Percentiles rank a stretch among this genome's conserved stretches.
These are phyloP conservation scores for Musa beccarii DNA, from an alignment of 176 grass and related monocot species.

Conservation along the genomic window DNA sequence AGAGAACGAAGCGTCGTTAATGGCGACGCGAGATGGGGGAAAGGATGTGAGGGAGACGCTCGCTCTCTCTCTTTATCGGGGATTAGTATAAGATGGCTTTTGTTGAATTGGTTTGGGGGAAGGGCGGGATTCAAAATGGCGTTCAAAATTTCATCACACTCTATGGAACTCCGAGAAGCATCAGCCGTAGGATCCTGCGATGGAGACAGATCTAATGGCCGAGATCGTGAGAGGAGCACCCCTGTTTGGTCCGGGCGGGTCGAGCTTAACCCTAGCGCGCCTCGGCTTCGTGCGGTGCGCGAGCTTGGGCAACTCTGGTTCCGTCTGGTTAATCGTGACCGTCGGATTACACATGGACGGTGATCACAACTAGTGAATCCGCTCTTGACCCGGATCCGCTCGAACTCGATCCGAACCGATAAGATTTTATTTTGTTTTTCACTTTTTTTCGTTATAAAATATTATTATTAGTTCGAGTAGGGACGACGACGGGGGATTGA, in stretches of 20 bases:
- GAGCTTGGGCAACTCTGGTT: too few species aligned
- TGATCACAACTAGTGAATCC: too few species aligned
- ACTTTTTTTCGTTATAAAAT: too few species aligned
- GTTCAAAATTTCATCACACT: background rate
- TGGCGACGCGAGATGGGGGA: background rate
- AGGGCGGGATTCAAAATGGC: slow-evolving; percentile 6
- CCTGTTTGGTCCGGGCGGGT: background rate
- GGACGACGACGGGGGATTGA: too few species aligned
- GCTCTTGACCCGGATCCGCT: too few species aligned
- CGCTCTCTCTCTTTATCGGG: background rate
- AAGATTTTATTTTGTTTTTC: too few species aligned
- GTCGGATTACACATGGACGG: too few species aligned
- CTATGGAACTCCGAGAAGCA: background rate
- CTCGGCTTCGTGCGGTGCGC: too few species aligned
- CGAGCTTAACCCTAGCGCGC: too few species aligned
- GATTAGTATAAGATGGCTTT: background rate
- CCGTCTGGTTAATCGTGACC: too few species aligned
- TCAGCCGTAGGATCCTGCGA: background rate
- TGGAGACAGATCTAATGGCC: background rate
- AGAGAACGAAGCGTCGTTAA: slow-evolving; percentile 5
- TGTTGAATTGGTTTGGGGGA: background rate
- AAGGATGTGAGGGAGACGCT: background rate
- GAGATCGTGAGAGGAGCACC: background rate
- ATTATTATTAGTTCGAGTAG: too few species aligned
- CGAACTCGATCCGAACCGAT: too few species aligned